Conservation (phyloP, 2,329 filamentous ascomycete genomes). For the Penicillium thymicola region DNA sequence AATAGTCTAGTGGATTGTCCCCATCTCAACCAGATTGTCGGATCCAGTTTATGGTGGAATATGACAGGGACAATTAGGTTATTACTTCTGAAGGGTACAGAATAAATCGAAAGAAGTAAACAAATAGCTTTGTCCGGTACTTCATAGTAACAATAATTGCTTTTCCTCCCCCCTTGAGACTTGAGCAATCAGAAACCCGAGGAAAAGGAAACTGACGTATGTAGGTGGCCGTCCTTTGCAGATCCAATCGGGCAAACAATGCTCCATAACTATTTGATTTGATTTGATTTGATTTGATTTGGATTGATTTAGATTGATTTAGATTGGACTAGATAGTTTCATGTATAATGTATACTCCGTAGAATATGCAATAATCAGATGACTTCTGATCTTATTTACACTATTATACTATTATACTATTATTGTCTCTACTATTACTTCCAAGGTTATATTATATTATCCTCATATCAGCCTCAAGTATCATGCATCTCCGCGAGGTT, state of each 20-base stretch:
- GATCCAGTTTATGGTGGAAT: conserved; percentile 19
- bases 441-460: no score
- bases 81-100: no score
- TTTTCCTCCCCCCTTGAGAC: not conserved
- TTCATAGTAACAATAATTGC: not conserved
- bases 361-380: not conserved
- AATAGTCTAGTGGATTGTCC: conserved; percentile 3
- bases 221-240: conserved; percentile 1
- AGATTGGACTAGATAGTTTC: not conserved
- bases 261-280: not conserved
- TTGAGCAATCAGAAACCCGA: conserved; percentile 8
- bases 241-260: conserved; percentile 6
- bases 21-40: conserved; percentile 21
- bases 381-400: conserved; percentile 1
- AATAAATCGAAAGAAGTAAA: not conserved
- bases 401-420: not conserved
- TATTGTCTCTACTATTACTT: not conserved
- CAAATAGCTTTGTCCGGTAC: not conserved
- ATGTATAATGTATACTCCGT: not conserved
- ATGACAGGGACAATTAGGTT: not conserved
- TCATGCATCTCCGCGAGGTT: not conserved
- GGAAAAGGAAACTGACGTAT: conserved; percentile 11
- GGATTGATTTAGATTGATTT: not conserved
- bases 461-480: not conserved
- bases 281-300: not conserved